Base-by-base conservation (phyloP, 2,329 filamentous ascomycete genomes). In the Reticulascus tulasneorum region DNA sequence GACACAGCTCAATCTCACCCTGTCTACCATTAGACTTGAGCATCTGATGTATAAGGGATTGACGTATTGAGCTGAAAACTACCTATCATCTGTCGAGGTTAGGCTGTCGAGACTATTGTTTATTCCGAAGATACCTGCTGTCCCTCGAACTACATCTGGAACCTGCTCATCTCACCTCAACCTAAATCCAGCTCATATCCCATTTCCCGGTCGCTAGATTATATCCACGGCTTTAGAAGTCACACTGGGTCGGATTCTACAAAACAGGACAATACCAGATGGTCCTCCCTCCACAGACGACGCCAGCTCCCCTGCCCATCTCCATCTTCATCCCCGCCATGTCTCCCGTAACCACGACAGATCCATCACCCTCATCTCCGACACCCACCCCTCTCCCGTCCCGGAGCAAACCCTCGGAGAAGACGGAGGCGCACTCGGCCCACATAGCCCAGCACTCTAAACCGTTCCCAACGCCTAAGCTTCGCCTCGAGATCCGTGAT, bases 401-500 rank as follows among this genome's bases (percentile, higher is more conserved):
- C 17, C 44, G 27, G 11, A 25, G 25, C 15, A 38, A 35, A 22
- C 23, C 32, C 21, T 15, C 35, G 22, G 24, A 21, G 9, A 37
- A 43, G 29, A 29, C 23, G 18, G 16, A 22, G 17, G 23, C 17
- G 11, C 20, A 20, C 19, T 20, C 35, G 19, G 30, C 22, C 26
- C 13, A 9, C 23, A 24, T 24, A 24, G 13, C 9, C 23, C 9
- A 24, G 26, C 23, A 11, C 15, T 9, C 23, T 32, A 36, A 22
- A 27, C 33, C 33, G 29, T 22, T 24, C n/a, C 28, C 17, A 25
- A 24, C 26, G 31, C 30, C 77, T 24, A 77, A 72, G 48, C 67
- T 84, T 31, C 74, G 77, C 13, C 67, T 83, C 31, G 69, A 79
- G 51, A 59, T 81, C 46, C 69, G 72, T 31, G 75, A 83, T 50